Evolutionary conservation across 2,329 filamentous ascomycete species (phyloP).

Genomic region (Paraphaeosphaeria sporulosa): DNA sequence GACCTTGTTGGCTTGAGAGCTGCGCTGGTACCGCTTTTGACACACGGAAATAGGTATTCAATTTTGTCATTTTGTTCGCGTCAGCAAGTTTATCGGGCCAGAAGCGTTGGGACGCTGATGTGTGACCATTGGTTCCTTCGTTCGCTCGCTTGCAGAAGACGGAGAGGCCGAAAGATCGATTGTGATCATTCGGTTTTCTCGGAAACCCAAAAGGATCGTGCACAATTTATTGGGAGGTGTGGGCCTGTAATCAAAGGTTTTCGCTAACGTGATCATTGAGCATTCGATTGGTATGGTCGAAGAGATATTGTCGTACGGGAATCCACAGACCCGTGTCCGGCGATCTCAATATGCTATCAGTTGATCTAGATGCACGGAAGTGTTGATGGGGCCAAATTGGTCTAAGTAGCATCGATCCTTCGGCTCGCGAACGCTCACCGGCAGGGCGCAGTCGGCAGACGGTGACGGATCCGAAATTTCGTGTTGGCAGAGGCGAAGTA

Average conservation of each 20-base stretch:
- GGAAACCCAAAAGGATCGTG: not conserved
- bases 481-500: not conserved
- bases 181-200: not conserved
- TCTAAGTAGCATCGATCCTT: too few species aligned
- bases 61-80: not conserved
- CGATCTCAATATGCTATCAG: too few species aligned
- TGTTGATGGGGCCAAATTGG: too few species aligned
- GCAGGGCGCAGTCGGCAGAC: too few species aligned
- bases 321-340: not conserved
- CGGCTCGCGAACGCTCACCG: too few species aligned
- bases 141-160: not conserved
- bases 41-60: not conserved
- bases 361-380: too few species aligned
- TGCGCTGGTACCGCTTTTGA: slow-evolving; percentile 10
- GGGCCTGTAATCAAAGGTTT: not conserved
- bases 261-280: not conserved
- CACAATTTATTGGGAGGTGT: not conserved
- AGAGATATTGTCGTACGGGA: not conserved
- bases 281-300: not conserved
- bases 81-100: not conserved
- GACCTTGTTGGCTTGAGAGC: slow-evolving; percentile 19
- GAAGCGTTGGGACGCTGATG: not conserved
- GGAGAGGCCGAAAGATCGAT: not conserved
- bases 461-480: too few species aligned
- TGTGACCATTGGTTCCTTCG: not conserved